Conservation (phyloP, 2,329 filamentous ascomycete species). For the Pseudomassariella vexata region DNA sequence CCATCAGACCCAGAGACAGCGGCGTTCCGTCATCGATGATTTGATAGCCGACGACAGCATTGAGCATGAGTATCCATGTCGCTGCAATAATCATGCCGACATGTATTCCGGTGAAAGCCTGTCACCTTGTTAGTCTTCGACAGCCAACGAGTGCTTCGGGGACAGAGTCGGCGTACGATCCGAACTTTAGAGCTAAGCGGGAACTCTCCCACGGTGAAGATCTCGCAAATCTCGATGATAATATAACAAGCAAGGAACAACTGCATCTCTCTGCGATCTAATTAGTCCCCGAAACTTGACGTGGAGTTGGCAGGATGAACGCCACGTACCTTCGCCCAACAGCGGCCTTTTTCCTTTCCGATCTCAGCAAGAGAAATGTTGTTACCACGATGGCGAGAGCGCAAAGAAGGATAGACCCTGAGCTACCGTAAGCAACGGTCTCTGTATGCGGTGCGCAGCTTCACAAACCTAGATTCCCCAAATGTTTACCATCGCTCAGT, state of each 20-base stretch:
- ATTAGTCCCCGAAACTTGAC: slow-evolving; percentile 11
- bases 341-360: slow-evolving; percentile 85
- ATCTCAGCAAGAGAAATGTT: slow-evolving; percentile 66
- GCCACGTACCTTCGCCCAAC: slow-evolving; percentile 76
- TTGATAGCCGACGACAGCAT: slow-evolving; percentile 89
- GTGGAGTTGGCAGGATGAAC: not conserved
- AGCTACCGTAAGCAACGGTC: not conserved
- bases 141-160: not conserved
- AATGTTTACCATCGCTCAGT: slow-evolving; percentile 56
- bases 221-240: slow-evolving; percentile 86
- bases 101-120: slow-evolving; percentile 87
- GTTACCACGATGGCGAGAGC: slow-evolving; percentile 68
- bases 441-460: not conserved
- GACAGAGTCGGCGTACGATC: slow-evolving; percentile 51
- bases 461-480: slow-evolving; percentile 78
- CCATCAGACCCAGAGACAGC: slow-evolving; percentile 70
- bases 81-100: slow-evolving; percentile 85
- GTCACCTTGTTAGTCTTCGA: slow-evolving; percentile 1
- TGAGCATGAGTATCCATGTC: slow-evolving; percentile 85
- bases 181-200: slow-evolving; percentile 66
- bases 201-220: slow-evolving; percentile 90
- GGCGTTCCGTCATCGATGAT: slow-evolving; percentile 89
- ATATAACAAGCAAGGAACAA: slow-evolving; percentile 84
- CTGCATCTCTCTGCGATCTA: slow-evolving; percentile 77
- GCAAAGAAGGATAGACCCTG: slow-evolving; percentile 82